phyloP scores from a whole-genome alignment of 2,329 filamentous ascomycete species.

The Dactylellina drechsleri region DNA sequence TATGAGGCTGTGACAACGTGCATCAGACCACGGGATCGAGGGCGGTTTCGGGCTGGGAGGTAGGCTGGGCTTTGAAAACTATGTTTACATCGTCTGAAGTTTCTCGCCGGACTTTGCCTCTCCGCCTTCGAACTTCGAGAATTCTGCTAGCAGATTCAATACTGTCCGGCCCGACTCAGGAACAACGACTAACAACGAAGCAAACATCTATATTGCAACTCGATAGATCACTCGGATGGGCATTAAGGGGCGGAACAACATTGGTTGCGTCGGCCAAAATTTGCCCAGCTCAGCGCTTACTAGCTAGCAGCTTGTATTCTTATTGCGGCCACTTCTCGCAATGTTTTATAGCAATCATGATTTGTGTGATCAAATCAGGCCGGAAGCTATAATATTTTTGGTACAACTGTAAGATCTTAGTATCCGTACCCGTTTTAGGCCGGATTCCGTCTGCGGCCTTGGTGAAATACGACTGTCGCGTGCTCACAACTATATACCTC shows the following conservation, averaged over 20 bases:
- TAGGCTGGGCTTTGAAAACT: too few species aligned
- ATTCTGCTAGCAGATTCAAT: too few species aligned
- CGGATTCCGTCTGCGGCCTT: background rate
- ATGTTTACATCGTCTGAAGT: too few species aligned
- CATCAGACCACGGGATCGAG: too few species aligned
- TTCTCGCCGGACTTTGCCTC: too few species aligned
- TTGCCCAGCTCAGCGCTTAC: background rate
- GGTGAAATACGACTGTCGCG: background rate
- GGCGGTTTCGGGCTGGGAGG: too few species aligned
- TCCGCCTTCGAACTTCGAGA: too few species aligned
- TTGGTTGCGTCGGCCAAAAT: background rate
- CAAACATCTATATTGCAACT: too few species aligned
- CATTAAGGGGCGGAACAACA: too few species aligned
- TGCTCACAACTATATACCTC: constrained; percentile 5
- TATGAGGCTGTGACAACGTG: background rate
- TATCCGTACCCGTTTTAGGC: background rate
- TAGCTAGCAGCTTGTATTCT: background rate
- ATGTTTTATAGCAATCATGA: constrained; percentile 53
- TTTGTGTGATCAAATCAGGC: constrained; percentile 45
- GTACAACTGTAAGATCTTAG: constrained; percentile 34
- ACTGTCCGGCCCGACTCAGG: too few species aligned
- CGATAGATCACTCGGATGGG: too few species aligned
- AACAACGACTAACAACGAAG: too few species aligned
- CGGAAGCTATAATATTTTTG: constrained; percentile 21
- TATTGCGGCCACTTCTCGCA: background rate